Percentiles rank a stretch among this genome's conserved stretches.
phyloP scores from a whole-genome alignment of 139 green algal genomes.

The Chlorella vulgaris region DNA sequence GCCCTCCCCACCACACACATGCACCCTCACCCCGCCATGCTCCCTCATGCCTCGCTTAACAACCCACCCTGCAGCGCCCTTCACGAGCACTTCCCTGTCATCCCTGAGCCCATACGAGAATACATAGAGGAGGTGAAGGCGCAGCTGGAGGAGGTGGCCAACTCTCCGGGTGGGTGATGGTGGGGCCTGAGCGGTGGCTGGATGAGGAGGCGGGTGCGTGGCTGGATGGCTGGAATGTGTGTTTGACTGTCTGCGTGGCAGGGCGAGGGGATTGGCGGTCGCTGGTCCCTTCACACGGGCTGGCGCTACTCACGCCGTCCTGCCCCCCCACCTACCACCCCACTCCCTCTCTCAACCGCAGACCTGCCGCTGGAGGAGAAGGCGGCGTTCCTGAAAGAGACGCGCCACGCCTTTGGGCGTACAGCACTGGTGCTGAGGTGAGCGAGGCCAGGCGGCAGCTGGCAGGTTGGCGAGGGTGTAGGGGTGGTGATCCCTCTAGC shows the following conservation, averaged over 20 bases:
- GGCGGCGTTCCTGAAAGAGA: conserved; percentile 90
- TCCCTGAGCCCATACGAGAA: conserved; percentile 86
- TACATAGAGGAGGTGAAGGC: conserved; percentile 93
- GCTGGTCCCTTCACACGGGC: not conserved
- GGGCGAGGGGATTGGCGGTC: too few species aligned
- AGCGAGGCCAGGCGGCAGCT: too few species aligned
- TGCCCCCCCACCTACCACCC: too few species aligned
- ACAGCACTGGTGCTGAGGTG: conserved; percentile 92
- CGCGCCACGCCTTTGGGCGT: conserved; percentile 93
- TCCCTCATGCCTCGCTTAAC: too few species aligned
- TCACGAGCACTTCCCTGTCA: conserved; percentile 71
- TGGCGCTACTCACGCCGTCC: not conserved
- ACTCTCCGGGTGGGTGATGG: conserved; percentile 16
- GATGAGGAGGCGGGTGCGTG: not conserved
- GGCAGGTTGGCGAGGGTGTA: too few species aligned
- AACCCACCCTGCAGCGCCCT: conserved; percentile 62
- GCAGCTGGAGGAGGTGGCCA: conserved; percentile 64
- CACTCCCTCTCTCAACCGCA: not conserved
- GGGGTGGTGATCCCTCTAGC: too few species aligned
- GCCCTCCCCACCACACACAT: too few species aligned
- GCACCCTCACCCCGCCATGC: too few species aligned
- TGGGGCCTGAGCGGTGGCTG: not conserved
- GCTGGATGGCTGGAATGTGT: not conserved
- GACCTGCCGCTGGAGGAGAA: conserved; percentile 83
- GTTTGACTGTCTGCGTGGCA: not conserved